Percentiles rank a stretch among this genome's conserved stretches.
Conservation (phyloP, 1,284 basidiomycete genomes). For the Binderoboletus segoi region DNA sequence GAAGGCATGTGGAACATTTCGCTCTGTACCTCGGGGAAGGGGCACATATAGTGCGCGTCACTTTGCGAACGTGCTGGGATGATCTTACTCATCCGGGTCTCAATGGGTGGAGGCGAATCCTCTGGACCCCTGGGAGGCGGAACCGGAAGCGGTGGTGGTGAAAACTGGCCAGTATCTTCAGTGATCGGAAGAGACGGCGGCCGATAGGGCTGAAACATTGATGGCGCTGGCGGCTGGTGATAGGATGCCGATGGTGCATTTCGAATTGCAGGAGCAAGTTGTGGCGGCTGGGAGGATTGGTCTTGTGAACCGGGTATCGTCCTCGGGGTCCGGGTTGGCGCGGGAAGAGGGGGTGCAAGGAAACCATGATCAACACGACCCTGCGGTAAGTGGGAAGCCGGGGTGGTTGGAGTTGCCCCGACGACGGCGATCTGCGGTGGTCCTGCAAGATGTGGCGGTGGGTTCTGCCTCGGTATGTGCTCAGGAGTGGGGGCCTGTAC, state of each 20-base stretch:
- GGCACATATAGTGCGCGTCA: background rate
- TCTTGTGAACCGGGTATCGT: constrained; percentile 27
- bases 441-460: constrained; percentile 14
- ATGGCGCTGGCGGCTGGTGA: constrained; percentile 24
- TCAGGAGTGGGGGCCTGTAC: constrained; percentile 27
- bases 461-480: constrained; percentile 11
- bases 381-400: constrained; percentile 25
- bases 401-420: constrained; percentile 29
- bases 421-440: constrained; percentile 36
- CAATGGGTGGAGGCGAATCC: constrained; percentile 25
- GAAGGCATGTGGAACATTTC: constrained; percentile 31
- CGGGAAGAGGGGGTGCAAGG: constrained; percentile 32
- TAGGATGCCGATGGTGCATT: constrained; percentile 9
- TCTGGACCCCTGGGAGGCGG: constrained; percentile 32
- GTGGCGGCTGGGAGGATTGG: constrained; percentile 16
- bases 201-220: constrained; percentile 30
- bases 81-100: constrained; percentile 32
- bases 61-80: constrained; percentile 22
- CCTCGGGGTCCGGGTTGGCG: constrained; percentile 30
- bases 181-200: constrained; percentile 21
- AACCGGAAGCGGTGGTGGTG: constrained; percentile 33
- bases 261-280: constrained; percentile 7
- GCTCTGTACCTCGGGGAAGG: constrained; percentile 22
- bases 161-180: constrained; percentile 25
- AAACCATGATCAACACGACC: constrained; percentile 25